Evolutionary conservation across 2,329 filamentous ascomycete species (phyloP), one percentile per base, ranked within the genome.

Genomic region (Byssochlamys sp.): DNA sequence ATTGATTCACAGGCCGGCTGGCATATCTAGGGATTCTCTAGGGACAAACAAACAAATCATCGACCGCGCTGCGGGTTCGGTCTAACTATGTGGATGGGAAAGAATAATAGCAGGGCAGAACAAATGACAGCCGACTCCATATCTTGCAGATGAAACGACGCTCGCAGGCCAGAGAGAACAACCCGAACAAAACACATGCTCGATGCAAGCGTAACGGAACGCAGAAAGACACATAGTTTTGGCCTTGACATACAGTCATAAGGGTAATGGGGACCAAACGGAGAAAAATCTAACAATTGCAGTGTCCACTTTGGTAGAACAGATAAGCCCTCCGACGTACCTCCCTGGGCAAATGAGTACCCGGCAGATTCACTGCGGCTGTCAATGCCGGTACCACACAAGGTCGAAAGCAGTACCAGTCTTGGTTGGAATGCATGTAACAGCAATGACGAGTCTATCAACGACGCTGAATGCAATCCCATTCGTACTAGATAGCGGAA

Each of bases 401-500:
- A 39, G n/a, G n/a, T n/a, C 35, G 35, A 39, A 39, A 4, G 14
- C 9, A n/a, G n/a, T 45, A 4, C 14, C 39, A 14, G 31, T 19
- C 39, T 19, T 45, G 39, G 39, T 19, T 3, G 39, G 39, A 45
- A 45, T 45, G n/a, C n/a, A 19, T 19, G n/a, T 7, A 45, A 9
- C 4, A 45, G 19, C 19, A 19, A 45, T 9, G n/a, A 45, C 49
- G 24, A 51, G 3, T 51, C 49, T 51, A 51, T 51, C 49, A 51
- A 51, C 9, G 77, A 29, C 78, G 73, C 61, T 80, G 78, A 50
- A 83, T 76, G 62, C 80, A 82, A 63, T 80, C 78, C 80, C 80
- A 83, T 69, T 83, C 80, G 64, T 81, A 82, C 80, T 82, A 65
- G 29, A 19, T 29, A 29, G 29, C 19, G 35, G 14, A 49, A 12